Evolutionary conservation across 345 rosid species (phyloP).

Genomic region (Aurinia saxatilis): DNA sequence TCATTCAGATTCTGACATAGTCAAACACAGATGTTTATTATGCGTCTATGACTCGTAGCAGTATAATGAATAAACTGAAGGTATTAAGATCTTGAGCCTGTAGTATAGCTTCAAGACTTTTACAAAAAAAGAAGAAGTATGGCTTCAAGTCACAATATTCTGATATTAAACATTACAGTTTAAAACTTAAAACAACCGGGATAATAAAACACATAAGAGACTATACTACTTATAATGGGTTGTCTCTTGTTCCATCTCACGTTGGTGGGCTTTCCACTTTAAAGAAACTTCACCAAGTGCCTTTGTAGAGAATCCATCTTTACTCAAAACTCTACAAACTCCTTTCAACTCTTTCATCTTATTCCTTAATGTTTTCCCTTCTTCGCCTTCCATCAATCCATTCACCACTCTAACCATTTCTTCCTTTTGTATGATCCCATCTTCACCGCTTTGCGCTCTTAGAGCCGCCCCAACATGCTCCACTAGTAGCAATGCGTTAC

Average conservation of each 20-base stretch:
- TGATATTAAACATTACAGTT: too few relatives aligned
- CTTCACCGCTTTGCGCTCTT: not conserved
- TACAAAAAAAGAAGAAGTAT: too few relatives aligned
- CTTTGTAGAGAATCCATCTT: slow-evolving; percentile 15
- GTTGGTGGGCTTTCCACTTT: slow-evolving; percentile 15
- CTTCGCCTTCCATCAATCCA: slow-evolving; percentile 24
- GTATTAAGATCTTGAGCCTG: too few relatives aligned
- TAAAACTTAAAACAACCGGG: too few relatives aligned
- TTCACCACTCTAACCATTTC: slow-evolving; percentile 17
- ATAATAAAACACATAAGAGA: too few relatives aligned
- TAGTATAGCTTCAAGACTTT: too few relatives aligned
- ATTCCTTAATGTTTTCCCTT: slow-evolving; percentile 1
- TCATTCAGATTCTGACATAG: too few relatives aligned
- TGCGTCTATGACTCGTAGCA: too few relatives aligned
- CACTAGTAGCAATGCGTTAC: slow-evolving; percentile 8
- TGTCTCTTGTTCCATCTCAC: not conserved
- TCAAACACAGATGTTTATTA: too few relatives aligned
- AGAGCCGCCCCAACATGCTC: slow-evolving; percentile 9
- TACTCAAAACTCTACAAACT: not conserved
- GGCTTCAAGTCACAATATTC: too few relatives aligned
- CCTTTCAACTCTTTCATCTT: slow-evolving; percentile 12
- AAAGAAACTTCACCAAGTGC: slow-evolving; percentile 7
- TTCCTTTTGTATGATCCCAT: not conserved
- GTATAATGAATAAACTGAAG: too few relatives aligned
- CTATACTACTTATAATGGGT: not conserved